Evolutionary conservation across 129 eudicot genomes (phyloP).

Genomic region (Artemisia argyi): DNA sequence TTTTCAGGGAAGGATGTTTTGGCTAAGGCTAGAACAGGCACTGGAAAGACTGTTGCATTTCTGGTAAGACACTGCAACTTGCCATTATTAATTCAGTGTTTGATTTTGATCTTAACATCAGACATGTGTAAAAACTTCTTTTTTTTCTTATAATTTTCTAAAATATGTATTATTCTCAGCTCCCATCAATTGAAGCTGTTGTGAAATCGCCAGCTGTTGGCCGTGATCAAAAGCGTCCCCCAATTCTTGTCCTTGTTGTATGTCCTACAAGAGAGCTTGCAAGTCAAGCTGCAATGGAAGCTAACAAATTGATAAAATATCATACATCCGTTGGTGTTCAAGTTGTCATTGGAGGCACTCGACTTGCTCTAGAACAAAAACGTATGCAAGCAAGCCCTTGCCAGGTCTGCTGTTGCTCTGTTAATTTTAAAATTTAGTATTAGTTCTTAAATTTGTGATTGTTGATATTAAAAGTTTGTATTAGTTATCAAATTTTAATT

Average conservation of each 20-base stretch:
- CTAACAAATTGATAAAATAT: conserved; percentile 75
- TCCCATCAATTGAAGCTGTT: conserved; percentile 83
- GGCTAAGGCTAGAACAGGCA: conserved; percentile 98
- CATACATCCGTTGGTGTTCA: conserved; percentile 94
- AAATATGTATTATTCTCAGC: conserved; percentile 51
- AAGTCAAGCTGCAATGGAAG: conserved; percentile 95
- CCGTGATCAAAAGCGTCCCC: conserved; percentile 82
- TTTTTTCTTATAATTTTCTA: background rate
- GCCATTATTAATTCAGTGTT: background rate
- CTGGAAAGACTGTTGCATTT: conserved; percentile 98
- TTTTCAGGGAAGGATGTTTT: conserved; percentile 87
- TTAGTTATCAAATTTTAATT: too few relatives aligned
- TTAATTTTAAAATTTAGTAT: too few relatives aligned
- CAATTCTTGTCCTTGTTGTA: conserved; percentile 77
- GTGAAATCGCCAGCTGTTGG: conserved; percentile 57
- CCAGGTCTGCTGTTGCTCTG: conserved; percentile 56
- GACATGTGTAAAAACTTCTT: background rate
- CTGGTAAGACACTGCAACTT: conserved; percentile 44
- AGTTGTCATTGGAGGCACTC: conserved; percentile 97
- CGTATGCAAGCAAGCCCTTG: conserved; percentile 93
- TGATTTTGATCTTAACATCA: background rate
- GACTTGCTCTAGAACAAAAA: conserved; percentile 91
- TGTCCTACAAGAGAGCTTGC: conserved; percentile 99
- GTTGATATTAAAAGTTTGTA: too few relatives aligned
- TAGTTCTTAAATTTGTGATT: too few relatives aligned